These are phyloP conservation scores for Gleditsia sinensis DNA, from an alignment of 306 rosid species.

Conservation along the genomic window DNA sequence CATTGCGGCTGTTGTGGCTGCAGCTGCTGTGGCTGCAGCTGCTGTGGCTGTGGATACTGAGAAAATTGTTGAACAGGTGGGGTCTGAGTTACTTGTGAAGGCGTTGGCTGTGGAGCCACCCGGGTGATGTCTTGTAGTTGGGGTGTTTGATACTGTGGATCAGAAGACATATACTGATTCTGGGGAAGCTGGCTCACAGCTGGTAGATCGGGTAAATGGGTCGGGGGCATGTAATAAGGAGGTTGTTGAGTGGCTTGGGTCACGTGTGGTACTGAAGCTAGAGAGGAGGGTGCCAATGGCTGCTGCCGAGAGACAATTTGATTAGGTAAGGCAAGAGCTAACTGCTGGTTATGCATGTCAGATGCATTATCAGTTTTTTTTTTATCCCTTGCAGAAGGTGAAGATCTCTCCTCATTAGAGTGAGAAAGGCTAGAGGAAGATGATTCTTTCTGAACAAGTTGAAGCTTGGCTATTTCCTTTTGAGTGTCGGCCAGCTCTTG, in stretches of 20 bases:
- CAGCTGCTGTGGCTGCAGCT: constrained; percentile 51
- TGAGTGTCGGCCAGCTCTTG: constrained; percentile 97
- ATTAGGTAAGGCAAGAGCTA: constrained; percentile 89
- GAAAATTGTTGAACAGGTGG: constrained; percentile 65
- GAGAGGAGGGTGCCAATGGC: constrained; percentile 52
- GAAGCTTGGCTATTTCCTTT: constrained; percentile 94
- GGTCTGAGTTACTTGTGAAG: constrained; percentile 65
- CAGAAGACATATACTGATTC: constrained; percentile 69
- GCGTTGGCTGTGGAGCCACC: constrained; percentile 54
- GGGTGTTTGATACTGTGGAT: constrained; percentile 63
- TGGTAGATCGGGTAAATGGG: constrained; percentile 60
- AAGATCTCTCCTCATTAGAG: constrained; percentile 73
- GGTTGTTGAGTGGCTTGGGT: constrained; percentile 65
- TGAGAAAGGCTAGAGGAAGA: constrained; percentile 71
- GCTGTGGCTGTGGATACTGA: constrained; percentile 52
- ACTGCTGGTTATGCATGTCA: constrained; percentile 74
- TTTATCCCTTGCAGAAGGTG: constrained; percentile 56
- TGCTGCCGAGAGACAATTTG: constrained; percentile 71
- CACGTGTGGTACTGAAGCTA: constrained; percentile 59
- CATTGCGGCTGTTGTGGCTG: constrained; percentile 50
- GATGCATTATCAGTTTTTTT: constrained; percentile 65
- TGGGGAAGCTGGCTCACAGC: constrained; percentile 60
- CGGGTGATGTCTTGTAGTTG: constrained; percentile 56
- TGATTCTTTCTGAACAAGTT: constrained; percentile 84
- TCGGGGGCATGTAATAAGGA: constrained; percentile 70